A percentile compares a stretch with the other conserved stretches of the same genome.
phyloP scores from a whole-genome alignment of 2,329 filamentous ascomycete species.

The Diplodia scrobiculata region DNA sequence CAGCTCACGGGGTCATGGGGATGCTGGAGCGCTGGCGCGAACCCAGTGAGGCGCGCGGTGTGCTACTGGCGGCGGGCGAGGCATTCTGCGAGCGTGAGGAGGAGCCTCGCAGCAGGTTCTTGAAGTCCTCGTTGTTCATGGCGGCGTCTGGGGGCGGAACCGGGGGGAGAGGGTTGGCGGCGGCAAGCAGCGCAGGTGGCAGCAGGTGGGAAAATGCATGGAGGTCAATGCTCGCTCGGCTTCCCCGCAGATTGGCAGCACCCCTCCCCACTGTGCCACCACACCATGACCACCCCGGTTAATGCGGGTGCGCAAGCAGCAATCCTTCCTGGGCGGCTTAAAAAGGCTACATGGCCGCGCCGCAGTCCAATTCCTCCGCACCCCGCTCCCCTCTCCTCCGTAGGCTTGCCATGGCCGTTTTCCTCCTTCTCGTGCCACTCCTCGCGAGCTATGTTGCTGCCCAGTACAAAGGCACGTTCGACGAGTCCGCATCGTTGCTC shows the following conservation, averaged over 20 bases:
- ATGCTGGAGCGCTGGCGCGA: conserved; percentile 79
- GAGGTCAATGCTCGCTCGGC: neutral
- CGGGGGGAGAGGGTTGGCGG: neutral
- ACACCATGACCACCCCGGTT: neutral
- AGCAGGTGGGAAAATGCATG: neutral
- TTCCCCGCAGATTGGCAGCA: conserved; percentile 11
- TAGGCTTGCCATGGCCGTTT: conserved; percentile 9
- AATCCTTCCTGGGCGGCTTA: neutral
- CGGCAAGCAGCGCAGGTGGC: too few relatives aligned
- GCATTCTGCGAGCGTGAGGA: conserved; percentile 45
- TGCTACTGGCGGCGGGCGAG: conserved; percentile 29
- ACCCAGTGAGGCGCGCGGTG: conserved; percentile 60
- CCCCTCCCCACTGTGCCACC: too few relatives aligned
- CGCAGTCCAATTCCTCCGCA: neutral
- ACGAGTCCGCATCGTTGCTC: conserved; percentile 3
- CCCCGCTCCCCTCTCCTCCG: neutral
- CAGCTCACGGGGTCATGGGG: conserved; percentile 85
- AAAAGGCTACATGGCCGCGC: conserved; percentile 16
- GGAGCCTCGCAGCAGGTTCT: conserved; percentile 69
- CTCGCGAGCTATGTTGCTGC: conserved; percentile 22
- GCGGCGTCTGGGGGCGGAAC: conserved; percentile 22
- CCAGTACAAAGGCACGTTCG: conserved; percentile 25
- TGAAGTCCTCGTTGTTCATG: conserved; percentile 97
- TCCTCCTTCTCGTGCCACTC: conserved; percentile 24
- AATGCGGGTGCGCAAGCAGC: conserved; percentile 1